A percentile compares a stretch with the other conserved stretches of the same genome.
These are phyloP conservation scores for Amanita rimosa DNA, from an alignment of 768 basidiomycete genomes.

Conservation along the genomic window DNA sequence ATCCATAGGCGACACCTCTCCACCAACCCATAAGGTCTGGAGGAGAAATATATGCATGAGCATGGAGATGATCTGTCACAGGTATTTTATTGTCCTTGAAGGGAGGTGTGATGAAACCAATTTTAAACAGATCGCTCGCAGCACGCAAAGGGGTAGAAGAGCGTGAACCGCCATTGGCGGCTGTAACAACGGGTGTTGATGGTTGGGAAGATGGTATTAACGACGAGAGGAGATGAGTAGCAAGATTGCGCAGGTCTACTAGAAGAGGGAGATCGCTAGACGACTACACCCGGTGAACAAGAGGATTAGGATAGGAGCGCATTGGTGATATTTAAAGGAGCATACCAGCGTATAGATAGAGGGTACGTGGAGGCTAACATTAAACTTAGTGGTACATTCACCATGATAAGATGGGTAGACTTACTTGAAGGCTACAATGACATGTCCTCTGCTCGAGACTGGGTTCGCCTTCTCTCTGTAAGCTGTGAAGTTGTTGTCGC, in stretches of 20 bases:
- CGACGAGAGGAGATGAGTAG: constrained; percentile 41
- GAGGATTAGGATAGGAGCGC: constrained; percentile 7
- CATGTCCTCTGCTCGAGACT: constrained; percentile 62
- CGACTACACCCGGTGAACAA: constrained; percentile 38
- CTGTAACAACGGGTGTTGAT: constrained; percentile 15
- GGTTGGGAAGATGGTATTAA: constrained; percentile 26
- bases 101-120: constrained; percentile 73
- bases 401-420: constrained; percentile 15
- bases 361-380: constrained; percentile 58
- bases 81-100: constrained; percentile 73
- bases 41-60: constrained; percentile 59
- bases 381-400: neutral
- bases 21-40: constrained; percentile 65
- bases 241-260: constrained; percentile 47
- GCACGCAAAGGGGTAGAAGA: constrained; percentile 18
- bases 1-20: constrained; percentile 54
- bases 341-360: constrained; percentile 65
- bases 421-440: constrained; percentile 69
- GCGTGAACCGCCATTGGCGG: constrained; percentile 20
- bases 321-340: constrained; percentile 2
- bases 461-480: constrained; percentile 63
- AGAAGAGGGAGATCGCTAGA: constrained; percentile 68
- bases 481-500: constrained; percentile 66
- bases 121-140: constrained; percentile 33
- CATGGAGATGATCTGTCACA: constrained; percentile 69